Evolutionary conservation across 345 rosid genomes (phyloP).

Genomic region (Acer negundo): DNA sequence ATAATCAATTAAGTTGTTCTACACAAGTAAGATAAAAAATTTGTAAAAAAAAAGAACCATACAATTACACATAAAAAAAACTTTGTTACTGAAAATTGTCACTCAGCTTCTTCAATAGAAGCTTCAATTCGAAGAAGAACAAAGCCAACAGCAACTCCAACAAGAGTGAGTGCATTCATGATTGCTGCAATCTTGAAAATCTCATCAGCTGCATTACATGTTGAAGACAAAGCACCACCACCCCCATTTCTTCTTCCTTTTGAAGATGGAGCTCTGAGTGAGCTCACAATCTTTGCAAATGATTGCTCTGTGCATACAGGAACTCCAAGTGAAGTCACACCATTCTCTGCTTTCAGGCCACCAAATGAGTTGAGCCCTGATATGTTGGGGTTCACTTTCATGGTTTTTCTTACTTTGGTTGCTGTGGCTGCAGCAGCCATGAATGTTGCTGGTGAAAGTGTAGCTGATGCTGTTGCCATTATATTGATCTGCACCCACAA

Average conservation of each 20-base stretch:
- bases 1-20: slow-evolving; percentile 10
- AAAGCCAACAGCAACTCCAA: slow-evolving; percentile 59
- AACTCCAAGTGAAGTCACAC: slow-evolving; percentile 37
- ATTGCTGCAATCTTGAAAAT: slow-evolving; percentile 55
- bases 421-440: slow-evolving; percentile 26
- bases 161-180: slow-evolving; percentile 50
- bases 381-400: slow-evolving; percentile 29
- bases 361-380: slow-evolving; percentile 44
- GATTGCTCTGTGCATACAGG: slow-evolving; percentile 34
- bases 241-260: slow-evolving; percentile 30
- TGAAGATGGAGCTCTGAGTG: slow-evolving; percentile 33
- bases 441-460: slow-evolving; percentile 31
- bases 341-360: slow-evolving; percentile 54
- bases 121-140: slow-evolving; percentile 53
- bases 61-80: neutral
- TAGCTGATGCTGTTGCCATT: slow-evolving; percentile 38
- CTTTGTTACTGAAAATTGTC: slow-evolving; percentile 1
- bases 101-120: slow-evolving; percentile 40
- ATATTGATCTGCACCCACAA: slow-evolving; percentile 19
- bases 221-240: slow-evolving; percentile 41
- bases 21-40: neutral
- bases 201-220: slow-evolving; percentile 41
- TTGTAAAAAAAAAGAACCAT: neutral
- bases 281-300: slow-evolving; percentile 50
- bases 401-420: slow-evolving; percentile 16